phyloP scores from a whole-genome alignment of 2,329 filamentous ascomycete genomes.

The Pseudonectria foliicola region DNA sequence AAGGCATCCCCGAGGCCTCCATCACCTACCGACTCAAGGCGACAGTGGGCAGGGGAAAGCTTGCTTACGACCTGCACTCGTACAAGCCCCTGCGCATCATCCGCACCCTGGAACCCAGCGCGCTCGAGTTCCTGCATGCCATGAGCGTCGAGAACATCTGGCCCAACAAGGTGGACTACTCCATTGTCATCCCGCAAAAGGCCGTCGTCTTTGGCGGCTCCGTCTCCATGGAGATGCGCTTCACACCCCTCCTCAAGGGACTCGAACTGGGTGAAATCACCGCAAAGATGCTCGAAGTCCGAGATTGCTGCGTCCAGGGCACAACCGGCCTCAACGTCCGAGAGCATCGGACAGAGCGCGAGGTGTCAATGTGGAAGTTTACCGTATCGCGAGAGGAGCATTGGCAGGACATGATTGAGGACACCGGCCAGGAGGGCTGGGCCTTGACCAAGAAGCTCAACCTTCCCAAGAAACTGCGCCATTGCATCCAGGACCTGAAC shows the following conservation, averaged over 20 bases:
- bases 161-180: conserved; percentile 97
- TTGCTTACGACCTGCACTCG: conserved; percentile 77
- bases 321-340: conserved; percentile 39
- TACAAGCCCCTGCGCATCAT: conserved; percentile 74
- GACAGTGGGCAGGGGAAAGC: conserved; percentile 77
- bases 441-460: conserved; percentile 54
- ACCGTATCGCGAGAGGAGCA: conserved; percentile 51
- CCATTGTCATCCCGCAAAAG: conserved; percentile 86
- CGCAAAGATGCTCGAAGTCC: conserved; percentile 71
- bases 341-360: conserved; percentile 56
- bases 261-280: conserved; percentile 77
- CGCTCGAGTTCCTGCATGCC: conserved; percentile 72
- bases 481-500: conserved; percentile 85
- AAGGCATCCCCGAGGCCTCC: conserved; percentile 79
- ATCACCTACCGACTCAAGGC: conserved; percentile 90
- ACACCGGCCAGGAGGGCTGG: conserved; percentile 61
- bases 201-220: conserved; percentile 89
- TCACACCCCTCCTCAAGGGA: conserved; percentile 84
- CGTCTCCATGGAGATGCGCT: conserved; percentile 75
- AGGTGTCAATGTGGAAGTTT: conserved; percentile 54
- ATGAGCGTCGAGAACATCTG: conserved; percentile 97
- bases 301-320: conserved; percentile 55
- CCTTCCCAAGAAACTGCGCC: conserved; percentile 72
- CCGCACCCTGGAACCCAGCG: conserved; percentile 67
- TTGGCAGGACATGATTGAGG: conserved; percentile 62